A percentile compares a stretch with the other conserved stretches of the same genome.
These are phyloP conservation scores for Globisporangium mamillatum DNA, from an alignment of 352 stramenopile genomes.

Conservation along the genomic window DNA sequence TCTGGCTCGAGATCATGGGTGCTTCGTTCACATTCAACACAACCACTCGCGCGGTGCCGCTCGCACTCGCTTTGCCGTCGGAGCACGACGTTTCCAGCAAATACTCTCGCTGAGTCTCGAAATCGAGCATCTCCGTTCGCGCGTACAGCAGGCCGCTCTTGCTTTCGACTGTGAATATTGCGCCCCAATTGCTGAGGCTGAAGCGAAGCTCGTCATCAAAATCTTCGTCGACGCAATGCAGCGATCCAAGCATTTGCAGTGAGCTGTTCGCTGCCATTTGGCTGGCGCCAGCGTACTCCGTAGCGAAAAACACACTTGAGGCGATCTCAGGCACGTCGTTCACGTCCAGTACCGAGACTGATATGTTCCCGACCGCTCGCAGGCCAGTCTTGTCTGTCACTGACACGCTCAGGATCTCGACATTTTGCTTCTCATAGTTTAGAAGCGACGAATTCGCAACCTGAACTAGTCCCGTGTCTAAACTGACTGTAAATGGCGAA, in stretches of 20 bases:
- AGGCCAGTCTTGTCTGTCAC: slow-evolving; percentile 11
- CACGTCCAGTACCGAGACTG: slow-evolving; percentile 1
- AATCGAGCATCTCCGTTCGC: slow-evolving; percentile 37
- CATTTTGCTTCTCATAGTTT: slow-evolving; percentile 11
- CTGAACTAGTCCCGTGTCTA: neutral
- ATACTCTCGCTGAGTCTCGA: slow-evolving; percentile 36
- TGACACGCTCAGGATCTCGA: neutral
- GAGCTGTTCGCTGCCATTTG: neutral
- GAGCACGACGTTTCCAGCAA: slow-evolving; percentile 31
- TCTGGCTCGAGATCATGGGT: slow-evolving; percentile 24
- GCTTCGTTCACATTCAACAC: slow-evolving; percentile 55
- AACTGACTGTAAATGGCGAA: neutral
- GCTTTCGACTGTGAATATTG: slow-evolving; percentile 31
- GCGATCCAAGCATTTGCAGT: slow-evolving; percentile 29
- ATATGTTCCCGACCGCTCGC: neutral
- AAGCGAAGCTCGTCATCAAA: slow-evolving; percentile 33
- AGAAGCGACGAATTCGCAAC: slow-evolving; percentile 4
- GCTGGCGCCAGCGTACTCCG: neutral
- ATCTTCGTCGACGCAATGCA: slow-evolving; percentile 57
- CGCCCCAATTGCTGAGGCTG: slow-evolving; percentile 19
- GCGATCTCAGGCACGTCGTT: slow-evolving; percentile 9
- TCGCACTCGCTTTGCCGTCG: slow-evolving; percentile 26
- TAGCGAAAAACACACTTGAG: neutral
- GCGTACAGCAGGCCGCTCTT: slow-evolving; percentile 45
- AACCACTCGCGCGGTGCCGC: slow-evolving; percentile 21